phyloP scores from a whole-genome alignment of 1,284 basidiomycete species.

The Apiotrichum sp. region DNA sequence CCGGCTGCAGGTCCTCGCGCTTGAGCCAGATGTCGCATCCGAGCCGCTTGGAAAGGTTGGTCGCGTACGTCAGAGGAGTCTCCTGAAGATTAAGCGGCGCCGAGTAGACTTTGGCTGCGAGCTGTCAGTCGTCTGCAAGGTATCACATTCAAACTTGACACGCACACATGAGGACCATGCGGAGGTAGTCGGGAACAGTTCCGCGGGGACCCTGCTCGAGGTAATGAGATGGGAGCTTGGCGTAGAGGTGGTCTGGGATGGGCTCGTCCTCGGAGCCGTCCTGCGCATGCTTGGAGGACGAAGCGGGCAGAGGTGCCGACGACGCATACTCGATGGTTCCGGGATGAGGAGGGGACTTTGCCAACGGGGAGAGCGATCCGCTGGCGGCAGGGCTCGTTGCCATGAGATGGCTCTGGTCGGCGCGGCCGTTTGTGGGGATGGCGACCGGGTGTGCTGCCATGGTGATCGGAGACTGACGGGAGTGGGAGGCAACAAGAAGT shows the following conservation, averaged over 20 bases:
- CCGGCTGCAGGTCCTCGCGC: constrained; percentile 95
- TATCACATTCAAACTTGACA: neutral
- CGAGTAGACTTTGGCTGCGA: constrained; percentile 77
- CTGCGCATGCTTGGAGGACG: constrained; percentile 27
- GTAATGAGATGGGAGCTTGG: constrained; percentile 40
- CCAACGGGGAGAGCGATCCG: constrained; percentile 11
- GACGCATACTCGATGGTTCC: constrained; percentile 45
- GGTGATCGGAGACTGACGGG: neutral
- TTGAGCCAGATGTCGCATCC: constrained; percentile 93
- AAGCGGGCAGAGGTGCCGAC: constrained; percentile 38
- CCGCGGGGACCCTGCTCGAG: constrained; percentile 28
- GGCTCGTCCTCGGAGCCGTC: constrained; percentile 33
- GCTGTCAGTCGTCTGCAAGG: neutral
- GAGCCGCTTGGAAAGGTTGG: constrained; percentile 75
- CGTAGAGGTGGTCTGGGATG: constrained; percentile 45
- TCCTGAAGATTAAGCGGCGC: constrained; percentile 65
- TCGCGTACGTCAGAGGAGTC: constrained; percentile 81
- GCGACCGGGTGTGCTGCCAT: neutral
- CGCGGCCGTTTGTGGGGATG: neutral
- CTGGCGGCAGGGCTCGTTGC: neutral
- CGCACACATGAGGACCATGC: constrained; percentile 73
- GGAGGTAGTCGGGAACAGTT: constrained; percentile 79
- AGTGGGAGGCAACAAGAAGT: no score
- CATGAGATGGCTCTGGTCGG: neutral
- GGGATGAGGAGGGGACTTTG: constrained; percentile 6